phyloP scores from a whole-genome alignment of 225 moss, liverwort and hornwort genomes.

The Polytrichum commune region DNA sequence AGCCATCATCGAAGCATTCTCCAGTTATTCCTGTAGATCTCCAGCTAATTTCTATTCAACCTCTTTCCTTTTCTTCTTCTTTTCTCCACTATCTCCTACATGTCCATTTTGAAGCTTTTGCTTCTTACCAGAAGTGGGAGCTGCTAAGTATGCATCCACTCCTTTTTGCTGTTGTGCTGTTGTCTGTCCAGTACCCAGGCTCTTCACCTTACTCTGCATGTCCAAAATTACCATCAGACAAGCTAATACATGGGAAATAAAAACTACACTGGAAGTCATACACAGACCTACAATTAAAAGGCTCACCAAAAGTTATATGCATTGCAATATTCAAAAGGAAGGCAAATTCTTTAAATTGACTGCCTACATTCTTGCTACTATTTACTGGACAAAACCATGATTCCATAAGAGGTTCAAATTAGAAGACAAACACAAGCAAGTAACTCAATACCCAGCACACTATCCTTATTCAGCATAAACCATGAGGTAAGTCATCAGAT shows the following conservation, averaged over 20 bases:
- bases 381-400: neutral
- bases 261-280: neutral
- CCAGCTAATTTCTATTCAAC: neutral
- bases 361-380: neutral
- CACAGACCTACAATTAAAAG: neutral
- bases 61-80: constrained; percentile 2
- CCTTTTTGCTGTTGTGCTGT: constrained; percentile 30
- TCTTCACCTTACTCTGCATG: constrained; percentile 75
- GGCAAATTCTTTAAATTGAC: neutral
- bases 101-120: constrained; percentile 10
- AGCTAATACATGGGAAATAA: neutral
- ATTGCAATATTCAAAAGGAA: neutral
- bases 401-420: neutral
- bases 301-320: neutral
- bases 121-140: constrained; percentile 39
- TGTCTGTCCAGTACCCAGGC: constrained; percentile 18
- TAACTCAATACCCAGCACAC: neutral
- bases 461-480: neutral
- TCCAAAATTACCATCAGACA: neutral
- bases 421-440: neutral
- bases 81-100: neutral
- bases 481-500: neutral
- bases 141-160: constrained; percentile 60
- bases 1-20: no score
- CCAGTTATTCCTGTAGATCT: no score